These are phyloP conservation scores for Coccomyxa sp. DNA, from an alignment of 139 green algal genomes.

Conservation along the genomic window DNA sequence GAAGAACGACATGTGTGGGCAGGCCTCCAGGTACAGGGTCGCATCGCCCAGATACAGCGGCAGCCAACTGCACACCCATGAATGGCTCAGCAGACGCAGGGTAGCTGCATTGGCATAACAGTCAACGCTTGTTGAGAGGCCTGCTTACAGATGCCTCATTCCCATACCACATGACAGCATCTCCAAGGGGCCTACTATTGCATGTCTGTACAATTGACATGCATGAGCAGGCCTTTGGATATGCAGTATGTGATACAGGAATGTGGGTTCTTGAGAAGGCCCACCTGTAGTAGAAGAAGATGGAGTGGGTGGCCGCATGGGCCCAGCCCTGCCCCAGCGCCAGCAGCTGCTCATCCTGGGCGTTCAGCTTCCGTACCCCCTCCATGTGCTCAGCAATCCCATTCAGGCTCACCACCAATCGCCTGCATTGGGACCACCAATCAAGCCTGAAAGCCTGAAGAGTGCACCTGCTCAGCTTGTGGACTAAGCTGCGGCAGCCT, in stretches of 20 bases:
- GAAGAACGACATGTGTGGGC: conserved; percentile 22
- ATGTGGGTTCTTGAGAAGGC: background rate
- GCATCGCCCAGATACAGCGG: conserved; percentile 24
- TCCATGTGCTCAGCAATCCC: conserved; percentile 14
- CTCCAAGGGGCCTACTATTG: background rate
- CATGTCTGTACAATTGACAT: background rate
- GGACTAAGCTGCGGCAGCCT: background rate
- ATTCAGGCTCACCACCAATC: conserved; percentile 13
- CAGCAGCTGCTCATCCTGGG: conserved; percentile 27
- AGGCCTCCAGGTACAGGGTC: conserved; percentile 31
- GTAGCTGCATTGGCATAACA: background rate
- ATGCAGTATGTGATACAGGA: background rate
- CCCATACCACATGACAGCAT: background rate
- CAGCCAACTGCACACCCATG: conserved; percentile 28
- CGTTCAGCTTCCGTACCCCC: conserved; percentile 8
- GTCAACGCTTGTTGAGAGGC: background rate
- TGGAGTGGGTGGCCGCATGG: conserved; percentile 31
- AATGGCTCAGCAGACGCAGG: background rate
- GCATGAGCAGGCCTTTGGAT: background rate
- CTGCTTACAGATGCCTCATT: background rate
- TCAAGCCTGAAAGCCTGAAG: background rate
- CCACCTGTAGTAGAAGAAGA: conserved; percentile 24
- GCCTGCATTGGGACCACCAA: conserved; percentile 4
- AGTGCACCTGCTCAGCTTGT: too few relatives aligned
- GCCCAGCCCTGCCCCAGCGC: conserved; percentile 37